Base-by-base conservation (phyloP, 1,139 yeast species). In the Pichia sp. region DNA sequence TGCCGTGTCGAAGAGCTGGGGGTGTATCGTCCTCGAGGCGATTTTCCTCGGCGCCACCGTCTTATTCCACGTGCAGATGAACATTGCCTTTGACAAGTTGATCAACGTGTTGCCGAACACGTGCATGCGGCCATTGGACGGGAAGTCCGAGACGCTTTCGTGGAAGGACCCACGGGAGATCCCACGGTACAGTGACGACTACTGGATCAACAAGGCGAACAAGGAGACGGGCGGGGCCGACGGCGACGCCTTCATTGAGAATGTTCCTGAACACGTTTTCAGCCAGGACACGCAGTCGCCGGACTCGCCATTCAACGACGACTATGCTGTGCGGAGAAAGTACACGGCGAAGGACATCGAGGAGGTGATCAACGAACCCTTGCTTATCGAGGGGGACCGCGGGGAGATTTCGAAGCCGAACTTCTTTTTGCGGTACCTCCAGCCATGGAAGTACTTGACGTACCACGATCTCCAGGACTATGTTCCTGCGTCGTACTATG, bases 81-180 rank as follows among this genome's bases (percentile, higher is more conserved):
- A 72, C 42, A 62, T 62, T 24, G 64, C 68, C 48, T 74, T 89
- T 67, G 82, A 76, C 55, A 78, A 79, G n/a, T 74, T 91, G 66
- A 66, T 85, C 58, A 65, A 67, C 0, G 78, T 77, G 30, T 76
- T 85, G 48, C 91, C 93, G 43, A 71, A 83, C 43, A 91, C 86
- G 64, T 77, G 81, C 46, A 85, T 86, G 93, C 75, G 72, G 63
- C 81, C 87, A 12, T 73, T 84, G 62, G 91, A 87, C 69, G 95
- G 95, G 47, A 74, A 75, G 46, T 74, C 83, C n/a, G 74, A 76
- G 36, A 87, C 95, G 1, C 76, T 83, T 5, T 84, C 88, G 6
- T 69, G 70, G 69, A 56, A 52, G 12, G 42, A 54, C 40, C 42
- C 53, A 7, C 41, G 43, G 16, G 31, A 30, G 4, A 48, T 48